Percentiles rank a stretch among this genome's conserved stretches.
Conservation (phyloP, 2,329 filamentous ascomycete genomes). For the Mollisia scopiformis region DNA sequence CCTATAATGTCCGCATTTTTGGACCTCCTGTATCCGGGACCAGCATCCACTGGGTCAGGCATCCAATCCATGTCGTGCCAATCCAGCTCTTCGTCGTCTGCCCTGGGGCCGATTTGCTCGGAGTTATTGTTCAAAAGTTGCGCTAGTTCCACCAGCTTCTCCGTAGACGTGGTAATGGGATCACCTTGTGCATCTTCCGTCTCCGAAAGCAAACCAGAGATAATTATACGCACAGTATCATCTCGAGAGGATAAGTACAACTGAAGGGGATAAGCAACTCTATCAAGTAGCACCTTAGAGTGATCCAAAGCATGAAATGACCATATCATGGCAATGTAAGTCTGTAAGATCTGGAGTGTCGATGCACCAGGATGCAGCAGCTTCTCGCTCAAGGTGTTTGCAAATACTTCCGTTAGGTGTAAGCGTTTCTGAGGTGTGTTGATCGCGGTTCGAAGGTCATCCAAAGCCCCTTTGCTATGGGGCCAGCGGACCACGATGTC, state of each 20-base stretch:
- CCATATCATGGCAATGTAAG: conserved; percentile 79
- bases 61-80: conserved; percentile 95
- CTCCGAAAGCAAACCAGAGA: conserved; percentile 71
- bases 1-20: conserved; percentile 91
- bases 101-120: conserved; percentile 53
- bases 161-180: conserved; percentile 42
- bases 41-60: conserved; percentile 90
- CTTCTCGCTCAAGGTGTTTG: conserved; percentile 63
- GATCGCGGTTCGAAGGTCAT: conserved; percentile 73
- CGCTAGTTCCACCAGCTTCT: conserved; percentile 68
- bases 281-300: conserved; percentile 75
- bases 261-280: conserved; percentile 73
- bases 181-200: conserved; percentile 46
- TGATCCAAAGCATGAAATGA: conserved; percentile 76
- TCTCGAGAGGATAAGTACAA: conserved; percentile 77
- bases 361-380: conserved; percentile 77
- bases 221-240: conserved; percentile 78
- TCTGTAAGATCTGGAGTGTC: conserved; percentile 74
- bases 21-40: conserved; percentile 86
- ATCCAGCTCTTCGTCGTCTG: conserved; percentile 73
- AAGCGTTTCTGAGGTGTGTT: conserved; percentile 70
- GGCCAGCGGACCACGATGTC: conserved; percentile 81
- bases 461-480: conserved; percentile 68
- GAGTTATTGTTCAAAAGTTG: conserved; percentile 52
- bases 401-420: conserved; percentile 71